phyloP scores from a whole-genome alignment of 352 stramenopile species.

The Globisporangium cederbergense region DNA sequence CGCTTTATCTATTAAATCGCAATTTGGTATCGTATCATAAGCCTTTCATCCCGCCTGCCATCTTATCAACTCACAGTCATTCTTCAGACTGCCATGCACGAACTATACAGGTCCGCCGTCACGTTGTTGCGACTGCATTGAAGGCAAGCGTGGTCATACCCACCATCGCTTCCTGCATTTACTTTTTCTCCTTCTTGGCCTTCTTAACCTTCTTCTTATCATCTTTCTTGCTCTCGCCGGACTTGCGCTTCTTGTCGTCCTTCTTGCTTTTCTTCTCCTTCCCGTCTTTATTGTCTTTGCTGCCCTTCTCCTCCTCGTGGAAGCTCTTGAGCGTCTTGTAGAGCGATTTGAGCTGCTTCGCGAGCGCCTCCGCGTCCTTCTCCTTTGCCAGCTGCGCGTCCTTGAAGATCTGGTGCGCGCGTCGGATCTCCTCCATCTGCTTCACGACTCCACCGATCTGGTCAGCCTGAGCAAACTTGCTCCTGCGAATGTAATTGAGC shows the following conservation, averaged over 20 bases:
- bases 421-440: conserved; percentile 35
- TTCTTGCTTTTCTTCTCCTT: conserved; percentile 60
- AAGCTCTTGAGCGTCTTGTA: conserved; percentile 90
- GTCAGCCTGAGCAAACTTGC: conserved; percentile 66
- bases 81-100: too few species aligned
- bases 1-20: conserved; percentile 9
- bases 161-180: conserved; percentile 32
- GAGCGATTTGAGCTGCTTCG: conserved; percentile 72
- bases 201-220: conserved; percentile 73
- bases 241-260: conserved; percentile 50
- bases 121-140: background rate
- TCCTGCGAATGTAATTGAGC: conserved; percentile 60
- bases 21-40: conserved; percentile 11
- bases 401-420: conserved; percentile 34
- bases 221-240: conserved; percentile 37
- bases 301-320: conserved; percentile 46
- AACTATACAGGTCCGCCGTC: background rate
- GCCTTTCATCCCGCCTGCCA: conserved; percentile 18
- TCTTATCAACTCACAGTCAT: conserved; percentile 13
- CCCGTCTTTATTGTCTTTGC: conserved; percentile 41
- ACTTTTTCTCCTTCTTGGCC: conserved; percentile 61
- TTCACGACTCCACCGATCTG: conserved; percentile 31
- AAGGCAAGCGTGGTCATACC: too few species aligned
- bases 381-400: conserved; percentile 27
- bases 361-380: conserved; percentile 33